phyloP scores from a whole-genome alignment of 768 basidiomycete species.

The Trametes elegans region DNA sequence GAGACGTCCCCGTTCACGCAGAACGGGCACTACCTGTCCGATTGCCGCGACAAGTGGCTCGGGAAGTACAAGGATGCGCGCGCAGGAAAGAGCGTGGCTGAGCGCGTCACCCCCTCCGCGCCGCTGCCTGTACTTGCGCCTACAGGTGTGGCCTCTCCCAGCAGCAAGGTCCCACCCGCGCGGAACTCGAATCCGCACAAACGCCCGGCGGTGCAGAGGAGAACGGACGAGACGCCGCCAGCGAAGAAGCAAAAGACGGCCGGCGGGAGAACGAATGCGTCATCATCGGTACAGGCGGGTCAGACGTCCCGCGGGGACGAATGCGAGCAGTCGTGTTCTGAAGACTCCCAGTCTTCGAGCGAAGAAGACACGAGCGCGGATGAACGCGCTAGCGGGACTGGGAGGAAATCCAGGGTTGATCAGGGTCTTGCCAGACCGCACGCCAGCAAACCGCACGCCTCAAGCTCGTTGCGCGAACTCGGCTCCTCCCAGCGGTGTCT shows the following conservation, averaged over 20 bases:
- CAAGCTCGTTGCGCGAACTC: not conserved
- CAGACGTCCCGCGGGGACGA: too few relatives aligned
- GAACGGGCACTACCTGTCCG: conserved; percentile 39
- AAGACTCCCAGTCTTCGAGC: too few relatives aligned
- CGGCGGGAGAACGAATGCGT: not conserved
- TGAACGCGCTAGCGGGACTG: too few relatives aligned
- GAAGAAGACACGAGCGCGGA: too few relatives aligned
- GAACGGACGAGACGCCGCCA: not conserved
- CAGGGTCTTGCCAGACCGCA: too few relatives aligned
- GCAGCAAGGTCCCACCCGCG: too few relatives aligned
- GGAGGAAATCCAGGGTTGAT: too few relatives aligned
- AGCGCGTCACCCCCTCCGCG: conserved; percentile 17
- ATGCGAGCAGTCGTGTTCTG: too few relatives aligned
- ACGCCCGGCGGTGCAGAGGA: too few relatives aligned
- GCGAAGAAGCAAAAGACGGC: not conserved
- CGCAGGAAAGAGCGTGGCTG: conserved; percentile 8
- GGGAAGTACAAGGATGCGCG: conserved; percentile 37
- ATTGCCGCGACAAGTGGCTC: conserved; percentile 35
- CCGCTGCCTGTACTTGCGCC: not conserved
- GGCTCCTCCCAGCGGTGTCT: not conserved
- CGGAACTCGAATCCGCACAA: too few relatives aligned
- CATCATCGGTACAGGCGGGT: not conserved
- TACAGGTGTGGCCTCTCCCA: too few relatives aligned
- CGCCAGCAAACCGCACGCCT: too few relatives aligned
- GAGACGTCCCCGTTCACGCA: conserved; percentile 37